Conservation (phyloP, 257 asterid genomes). For the Solanum paucissectum region DNA sequence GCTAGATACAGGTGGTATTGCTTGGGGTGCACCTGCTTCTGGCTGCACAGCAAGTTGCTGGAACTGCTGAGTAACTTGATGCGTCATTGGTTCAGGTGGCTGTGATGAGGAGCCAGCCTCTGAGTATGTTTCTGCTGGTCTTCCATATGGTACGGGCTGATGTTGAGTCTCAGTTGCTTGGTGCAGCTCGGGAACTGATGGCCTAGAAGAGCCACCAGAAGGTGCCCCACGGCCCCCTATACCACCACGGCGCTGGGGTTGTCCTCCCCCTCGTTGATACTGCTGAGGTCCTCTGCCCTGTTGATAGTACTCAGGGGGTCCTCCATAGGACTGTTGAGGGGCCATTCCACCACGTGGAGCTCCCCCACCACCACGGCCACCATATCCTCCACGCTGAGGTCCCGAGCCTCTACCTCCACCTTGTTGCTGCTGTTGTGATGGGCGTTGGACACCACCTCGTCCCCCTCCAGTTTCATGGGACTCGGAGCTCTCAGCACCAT, state of each 20-base stretch:
- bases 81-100: slow-evolving; percentile 26
- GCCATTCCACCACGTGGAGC: slow-evolving; percentile 10
- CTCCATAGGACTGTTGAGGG: slow-evolving; percentile 11
- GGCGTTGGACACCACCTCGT: slow-evolving; percentile 46
- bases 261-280: slow-evolving; percentile 44
- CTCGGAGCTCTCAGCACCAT: slow-evolving; percentile 55
- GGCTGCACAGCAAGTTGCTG: slow-evolving; percentile 38
- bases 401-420: slow-evolving; percentile 33
- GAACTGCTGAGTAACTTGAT: slow-evolving; percentile 25
- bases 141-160: slow-evolving; percentile 33
- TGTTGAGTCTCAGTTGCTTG: slow-evolving; percentile 63
- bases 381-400: slow-evolving; percentile 21
- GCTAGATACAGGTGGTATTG: slow-evolving; percentile 71
- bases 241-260: slow-evolving; percentile 46
- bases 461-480: slow-evolving; percentile 39
- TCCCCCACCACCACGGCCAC: slow-evolving; percentile 11
- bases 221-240: slow-evolving; percentile 55
- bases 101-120: slow-evolving; percentile 55
- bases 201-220: slow-evolving; percentile 59
- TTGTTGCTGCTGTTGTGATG: slow-evolving; percentile 20
- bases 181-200: slow-evolving; percentile 89
- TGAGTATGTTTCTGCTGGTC: slow-evolving; percentile 24
- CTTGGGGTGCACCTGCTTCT: slow-evolving; percentile 40
- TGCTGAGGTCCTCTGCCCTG: slow-evolving; percentile 22
- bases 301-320: slow-evolving; percentile 26